Evolutionary conservation across 2,329 filamentous ascomycete species (phyloP), one percentile per base, ranked within the genome.

Genomic region (Parascedosporium putredinis): DNA sequence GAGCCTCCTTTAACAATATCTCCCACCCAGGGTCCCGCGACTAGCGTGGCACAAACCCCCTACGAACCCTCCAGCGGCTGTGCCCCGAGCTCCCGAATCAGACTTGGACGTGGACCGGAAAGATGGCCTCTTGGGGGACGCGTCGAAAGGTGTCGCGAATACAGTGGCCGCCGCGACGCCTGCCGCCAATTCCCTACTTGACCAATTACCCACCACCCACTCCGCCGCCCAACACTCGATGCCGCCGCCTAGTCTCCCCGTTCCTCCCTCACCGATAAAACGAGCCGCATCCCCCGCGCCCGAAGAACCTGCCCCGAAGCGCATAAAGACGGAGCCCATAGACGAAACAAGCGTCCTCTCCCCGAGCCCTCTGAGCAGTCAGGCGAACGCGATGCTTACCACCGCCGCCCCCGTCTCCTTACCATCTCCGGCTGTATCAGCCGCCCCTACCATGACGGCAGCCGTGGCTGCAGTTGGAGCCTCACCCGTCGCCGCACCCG

Each of bases 291-390:
- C 33, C 14, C 18, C 36, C 24, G 36, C 29, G 20, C n/a, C 36
- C 4, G 47, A 49, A 29, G 36, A 18, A 2, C 36, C 47, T 14
- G 25, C 23, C 4, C 23, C 47, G 24, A 49, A 49, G 25, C 34
- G 47, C 16, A 49, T 49, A 27, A 50, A 50, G 48, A 31, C 31
- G 4, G 48, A 50, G 31, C 40, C 48, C 20, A 22, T 22, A 22
- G 48, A 50, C 4, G 47, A 49, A 16, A 7, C 36, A 6, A 29
- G 22, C 10, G 10, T 18, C 16, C 1, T 49, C 12, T 20, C 20
- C 16, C 44, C 47, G 14, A 25, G 12, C 10, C 24, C 34, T 10
- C 4, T 43, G 3, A 9, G 34, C 8, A 43, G 24, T 14, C 24
- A 25, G 5, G 24, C 34, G n/a, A 16, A 33, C 10, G 34, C 36